Base-by-base conservation (phyloP, 202 grass and related monocot species). In the Elaeis oleifera region DNA sequence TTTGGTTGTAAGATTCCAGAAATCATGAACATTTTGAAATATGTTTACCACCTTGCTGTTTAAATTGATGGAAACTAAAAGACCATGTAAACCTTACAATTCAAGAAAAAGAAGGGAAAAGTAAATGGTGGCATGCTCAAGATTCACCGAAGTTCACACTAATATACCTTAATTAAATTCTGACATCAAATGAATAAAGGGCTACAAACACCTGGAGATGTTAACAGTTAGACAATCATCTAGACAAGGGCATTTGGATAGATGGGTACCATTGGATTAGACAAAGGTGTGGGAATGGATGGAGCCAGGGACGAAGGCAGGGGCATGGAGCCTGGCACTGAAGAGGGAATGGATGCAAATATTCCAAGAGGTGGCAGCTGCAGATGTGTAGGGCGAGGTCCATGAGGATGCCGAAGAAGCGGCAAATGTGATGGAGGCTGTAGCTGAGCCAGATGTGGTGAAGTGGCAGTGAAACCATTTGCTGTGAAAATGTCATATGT, bases 261-360 rank as follows among this genome's bases (percentile, higher is more conserved):
- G 22, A 68, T 50, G 64, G 59, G 21, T 92, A 97, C 92, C 92
- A 79, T 86, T 69, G 82, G 88, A 71, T 89, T 87, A 36, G 82
- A 88, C 71, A 97, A 83, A 29, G 84, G 79, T 23, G 79, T 16
- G 22, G 50, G 88, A 60, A 97, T 71, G 26, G 84, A 82, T 19
- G 86, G 85, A 74, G 85, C 89, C 70, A 79, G 60, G 67, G 76
- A 75, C 50, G 74, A 67, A 54, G 80, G 65, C 72, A 81, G 68
- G 49, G 89, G 53, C 73, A 88, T 75, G 29, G 77, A 65, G 49
- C 90, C 82, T 58, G 80, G 56, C 68, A 89, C 73, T 54, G 70
- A 68, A 3, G 25, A 26, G 15, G 50, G 23, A 59, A 25, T 25
- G 13, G 23, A 20, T 31, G 63, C 4, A n/a, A 50, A 53, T 14